These are phyloP conservation scores for Dysphania ambrosioides DNA, from an alignment of 148 eudicot genomes.

Conservation along the genomic window DNA sequence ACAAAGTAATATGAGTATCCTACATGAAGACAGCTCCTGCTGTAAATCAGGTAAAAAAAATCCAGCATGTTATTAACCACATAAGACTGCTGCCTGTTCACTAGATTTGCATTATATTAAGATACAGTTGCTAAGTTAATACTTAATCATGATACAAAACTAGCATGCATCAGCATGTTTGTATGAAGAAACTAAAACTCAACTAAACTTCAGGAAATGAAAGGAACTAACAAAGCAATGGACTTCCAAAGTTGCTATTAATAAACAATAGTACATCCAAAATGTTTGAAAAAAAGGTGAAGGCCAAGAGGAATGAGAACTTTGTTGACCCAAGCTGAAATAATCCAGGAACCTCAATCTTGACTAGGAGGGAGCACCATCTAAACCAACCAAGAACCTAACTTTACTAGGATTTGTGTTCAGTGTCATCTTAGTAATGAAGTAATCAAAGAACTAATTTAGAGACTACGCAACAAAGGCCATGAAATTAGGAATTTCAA, in stretches of 20 bases:
- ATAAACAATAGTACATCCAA: neutral
- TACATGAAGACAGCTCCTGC: neutral
- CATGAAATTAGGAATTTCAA: neutral
- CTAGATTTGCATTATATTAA: neutral
- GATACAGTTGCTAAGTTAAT: no score
- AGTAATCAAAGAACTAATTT: neutral
- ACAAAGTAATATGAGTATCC: constrained; percentile 6
- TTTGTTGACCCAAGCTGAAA: neutral
- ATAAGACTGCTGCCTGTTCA: neutral
- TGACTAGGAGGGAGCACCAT: neutral
- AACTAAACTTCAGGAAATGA: neutral
- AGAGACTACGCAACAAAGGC: neutral
- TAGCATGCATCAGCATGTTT: neutral
- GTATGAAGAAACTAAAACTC: neutral
- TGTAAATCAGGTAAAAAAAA: neutral
- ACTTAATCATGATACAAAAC: no score
- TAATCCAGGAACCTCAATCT: neutral
- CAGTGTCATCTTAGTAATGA: neutral
- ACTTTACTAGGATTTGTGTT: neutral
- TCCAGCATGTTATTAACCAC: neutral
- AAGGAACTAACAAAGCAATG: neutral
- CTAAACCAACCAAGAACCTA: neutral
- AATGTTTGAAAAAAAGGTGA: neutral
- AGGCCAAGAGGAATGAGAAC: neutral
- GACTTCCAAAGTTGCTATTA: neutral